phyloP scores from a whole-genome alignment of 768 basidiomycete genomes.

The Tricholoma furcatifolium region DNA sequence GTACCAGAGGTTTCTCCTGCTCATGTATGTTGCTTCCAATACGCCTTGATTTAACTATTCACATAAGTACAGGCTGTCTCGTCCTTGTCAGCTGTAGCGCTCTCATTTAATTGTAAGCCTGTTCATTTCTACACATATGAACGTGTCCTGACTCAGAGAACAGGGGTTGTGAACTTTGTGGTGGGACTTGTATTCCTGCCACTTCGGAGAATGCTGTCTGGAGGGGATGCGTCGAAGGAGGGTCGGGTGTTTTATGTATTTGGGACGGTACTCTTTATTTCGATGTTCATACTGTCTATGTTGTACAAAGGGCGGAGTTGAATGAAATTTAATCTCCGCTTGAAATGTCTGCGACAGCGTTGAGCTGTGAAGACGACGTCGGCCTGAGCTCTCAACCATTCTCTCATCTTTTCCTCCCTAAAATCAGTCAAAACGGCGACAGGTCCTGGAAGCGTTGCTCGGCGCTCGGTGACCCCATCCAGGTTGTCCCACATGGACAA shows the following conservation, averaged over 20 bases:
- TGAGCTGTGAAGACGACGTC: constrained; percentile 41
- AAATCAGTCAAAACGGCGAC: constrained; percentile 66
- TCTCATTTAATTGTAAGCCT: constrained; percentile 68
- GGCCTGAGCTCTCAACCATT: constrained; percentile 34
- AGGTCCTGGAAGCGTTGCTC: constrained; percentile 63
- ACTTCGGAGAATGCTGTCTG: constrained; percentile 70
- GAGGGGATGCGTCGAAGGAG: constrained; percentile 58
- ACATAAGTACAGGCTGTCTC: constrained; percentile 62
- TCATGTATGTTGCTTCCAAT: constrained; percentile 48
- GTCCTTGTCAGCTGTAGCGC: constrained; percentile 69
- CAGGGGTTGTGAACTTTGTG: constrained; percentile 84
- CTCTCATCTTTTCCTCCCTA: constrained; percentile 35
- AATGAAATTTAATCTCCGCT: constrained; percentile 29
- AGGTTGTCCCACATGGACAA: constrained; percentile 89
- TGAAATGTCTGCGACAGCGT: constrained; percentile 24
- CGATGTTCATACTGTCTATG: constrained; percentile 35
- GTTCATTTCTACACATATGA: constrained; percentile 5
- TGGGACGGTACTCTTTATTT: constrained; percentile 49
- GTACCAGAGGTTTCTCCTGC: constrained; percentile 86
- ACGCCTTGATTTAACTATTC: not conserved
- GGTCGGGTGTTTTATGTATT: constrained; percentile 93
- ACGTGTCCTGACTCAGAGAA: not conserved
- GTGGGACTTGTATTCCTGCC: constrained; percentile 87
- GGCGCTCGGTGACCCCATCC: constrained; percentile 74
- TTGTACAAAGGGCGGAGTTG: constrained; percentile 34